These are phyloP conservation scores for Solanum aculeatissimum DNA, from an alignment of 305 asterid genomes.

Conservation along the genomic window DNA sequence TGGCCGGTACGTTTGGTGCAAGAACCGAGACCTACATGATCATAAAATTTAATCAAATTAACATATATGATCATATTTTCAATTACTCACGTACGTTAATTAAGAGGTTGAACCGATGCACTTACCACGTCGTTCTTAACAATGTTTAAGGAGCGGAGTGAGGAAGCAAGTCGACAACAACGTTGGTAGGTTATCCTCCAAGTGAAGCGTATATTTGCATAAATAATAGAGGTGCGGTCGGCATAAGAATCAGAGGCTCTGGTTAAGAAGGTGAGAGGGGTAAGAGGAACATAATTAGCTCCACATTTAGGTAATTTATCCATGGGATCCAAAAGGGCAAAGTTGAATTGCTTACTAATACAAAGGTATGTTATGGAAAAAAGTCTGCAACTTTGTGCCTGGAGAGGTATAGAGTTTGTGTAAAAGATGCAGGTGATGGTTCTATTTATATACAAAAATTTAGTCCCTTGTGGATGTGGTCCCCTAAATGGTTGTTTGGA, in stretches of 20 bases:
- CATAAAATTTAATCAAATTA: background rate
- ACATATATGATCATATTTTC: background rate
- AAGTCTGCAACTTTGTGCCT: background rate
- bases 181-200: constrained; percentile 25
- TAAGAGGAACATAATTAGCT: constrained; percentile 22
- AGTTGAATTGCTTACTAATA: background rate
- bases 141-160: constrained; percentile 14
- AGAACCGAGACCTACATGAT: constrained; percentile 53
- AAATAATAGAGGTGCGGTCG: constrained; percentile 17
- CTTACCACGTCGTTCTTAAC: constrained; percentile 27
- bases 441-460: background rate
- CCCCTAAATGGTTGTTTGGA: background rate
- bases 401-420: background rate
- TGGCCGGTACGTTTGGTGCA: constrained; percentile 82
- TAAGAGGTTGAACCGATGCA: background rate
- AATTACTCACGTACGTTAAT: background rate
- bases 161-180: constrained; percentile 28
- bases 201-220: constrained; percentile 15
- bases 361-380: background rate
- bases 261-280: constrained; percentile 16
- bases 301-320: constrained; percentile 21
- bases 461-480: background rate
- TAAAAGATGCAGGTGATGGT: background rate
- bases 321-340: background rate
- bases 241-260: constrained; percentile 22